A percentile compares a stretch with the other conserved stretches of the same genome.
Evolutionary conservation across 2,329 filamentous ascomycete genomes (phyloP).

Genomic region (Cytospora piceicola): DNA sequence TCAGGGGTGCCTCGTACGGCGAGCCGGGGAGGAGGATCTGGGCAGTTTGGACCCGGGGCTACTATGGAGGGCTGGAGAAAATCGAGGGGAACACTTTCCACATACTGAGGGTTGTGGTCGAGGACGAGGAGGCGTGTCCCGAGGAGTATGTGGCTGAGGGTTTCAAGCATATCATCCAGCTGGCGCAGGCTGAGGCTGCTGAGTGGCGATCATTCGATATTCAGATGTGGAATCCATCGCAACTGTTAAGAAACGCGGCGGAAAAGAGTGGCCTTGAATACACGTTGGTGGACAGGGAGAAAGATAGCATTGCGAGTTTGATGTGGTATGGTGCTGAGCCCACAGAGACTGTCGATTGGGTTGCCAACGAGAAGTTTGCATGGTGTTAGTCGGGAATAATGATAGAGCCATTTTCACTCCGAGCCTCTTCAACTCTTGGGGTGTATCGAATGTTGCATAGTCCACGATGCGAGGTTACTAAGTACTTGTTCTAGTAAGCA

Average conservation of each 20-base stretch:
- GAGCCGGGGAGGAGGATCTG: constrained; percentile 63
- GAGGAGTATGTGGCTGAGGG: constrained; percentile 53
- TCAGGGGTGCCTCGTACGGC: constrained; percentile 72
- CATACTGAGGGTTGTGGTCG: constrained; percentile 70
- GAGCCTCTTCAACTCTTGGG: no score
- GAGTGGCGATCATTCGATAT: constrained; percentile 73
- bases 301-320: constrained; percentile 71
- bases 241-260: constrained; percentile 53
- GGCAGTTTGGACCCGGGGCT: constrained; percentile 73
- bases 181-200: constrained; percentile 71
- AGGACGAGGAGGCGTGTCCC: constrained; percentile 51
- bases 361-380: constrained; percentile 76
- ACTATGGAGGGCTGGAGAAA: constrained; percentile 58
- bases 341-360: constrained; percentile 66
- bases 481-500: background rate
- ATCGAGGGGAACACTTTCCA: constrained; percentile 69
- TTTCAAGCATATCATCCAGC: constrained; percentile 65
- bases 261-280: constrained; percentile 53
- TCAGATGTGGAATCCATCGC: constrained; percentile 81
- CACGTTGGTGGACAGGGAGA: constrained; percentile 59
- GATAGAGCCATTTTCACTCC: background rate
- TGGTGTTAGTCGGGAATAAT: constrained; percentile 64
- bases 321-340: constrained; percentile 68
- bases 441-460: no score
- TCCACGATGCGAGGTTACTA: background rate